Base-by-base conservation (phyloP, 2,329 filamentous ascomycete genomes). In the Aureobasidium musti region DNA sequence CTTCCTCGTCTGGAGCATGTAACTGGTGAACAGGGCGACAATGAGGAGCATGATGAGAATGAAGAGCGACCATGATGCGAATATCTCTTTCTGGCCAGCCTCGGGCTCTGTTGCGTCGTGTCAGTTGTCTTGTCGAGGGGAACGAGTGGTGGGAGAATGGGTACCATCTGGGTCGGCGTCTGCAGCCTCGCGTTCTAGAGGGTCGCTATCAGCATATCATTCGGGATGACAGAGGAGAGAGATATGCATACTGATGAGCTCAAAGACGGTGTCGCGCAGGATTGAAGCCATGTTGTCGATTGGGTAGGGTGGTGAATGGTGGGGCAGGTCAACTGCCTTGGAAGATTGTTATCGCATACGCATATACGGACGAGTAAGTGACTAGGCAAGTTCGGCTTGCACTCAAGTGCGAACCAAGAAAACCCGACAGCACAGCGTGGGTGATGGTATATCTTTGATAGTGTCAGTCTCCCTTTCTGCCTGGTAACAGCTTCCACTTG, bases 41-140 rank as follows among this genome's bases (percentile, higher is more conserved):
- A 98, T 97, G 74, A 99, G 88, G 73, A 99, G 87, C 81, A 92
- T 86, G 73, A 99, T 97, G 73, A 96, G 87, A 75, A 99, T 99
- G 80, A 97, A 97, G 71, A 99, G 88, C 35, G 94, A 93, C 92
- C 92, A 97, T 81, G 95, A 97, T 73, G 93, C 90, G 76, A 92
- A 91, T 70, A 97, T 91, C 82, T 99, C 95, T 82, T 96, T 93
- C 79, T 96, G 87, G 56, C 91, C 90, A 50, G 91, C 89, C 78
- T 97, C 92, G 68, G 89, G 86, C 73, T 88, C 87, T 86, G 76
- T 52, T 73, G 61, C 70, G 35, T 65, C 37, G 41, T 39, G 43
- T 50, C 56, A 63, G 49, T 47, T 37, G 65, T 41, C 47, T 66
- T 68, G 50, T 57, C 57, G 52, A 37, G 47, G 33, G 26, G 61